These are phyloP conservation scores for Thielaviopsis musarum DNA, from an alignment of 2,329 filamentous ascomycete genomes.

Conservation along the genomic window DNA sequence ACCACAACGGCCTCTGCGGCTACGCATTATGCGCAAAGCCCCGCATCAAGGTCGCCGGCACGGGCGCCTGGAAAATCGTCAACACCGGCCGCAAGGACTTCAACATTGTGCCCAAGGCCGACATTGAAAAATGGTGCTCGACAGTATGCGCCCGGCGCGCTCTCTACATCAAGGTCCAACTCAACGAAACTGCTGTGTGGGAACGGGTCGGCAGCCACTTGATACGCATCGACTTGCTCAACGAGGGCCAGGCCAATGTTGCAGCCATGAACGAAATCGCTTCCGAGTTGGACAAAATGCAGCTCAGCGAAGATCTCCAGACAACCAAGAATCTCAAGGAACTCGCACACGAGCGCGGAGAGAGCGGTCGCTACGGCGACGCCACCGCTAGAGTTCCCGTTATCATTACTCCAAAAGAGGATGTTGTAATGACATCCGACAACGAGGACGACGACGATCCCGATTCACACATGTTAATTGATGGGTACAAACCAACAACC, in stretches of 20 bases:
- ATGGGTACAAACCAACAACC: slow-evolving; percentile 9
- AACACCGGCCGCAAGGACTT: slow-evolving; percentile 34
- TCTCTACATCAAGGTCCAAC: slow-evolving; percentile 75
- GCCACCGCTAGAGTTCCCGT: slow-evolving; percentile 11
- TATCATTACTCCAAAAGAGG: slow-evolving; percentile 15
- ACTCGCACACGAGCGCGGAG: slow-evolving; percentile 34
- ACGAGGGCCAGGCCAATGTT: slow-evolving; percentile 42
- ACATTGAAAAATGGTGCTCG: slow-evolving; percentile 78
- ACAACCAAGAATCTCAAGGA: slow-evolving; percentile 24
- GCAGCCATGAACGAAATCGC: slow-evolving; percentile 25
- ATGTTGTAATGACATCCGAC: neutral
- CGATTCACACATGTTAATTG: slow-evolving; percentile 8
- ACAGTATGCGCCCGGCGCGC: slow-evolving; percentile 61
- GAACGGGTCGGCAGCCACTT: slow-evolving; percentile 46
- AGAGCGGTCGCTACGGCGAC: slow-evolving; percentile 14
- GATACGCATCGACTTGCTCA: slow-evolving; percentile 43
- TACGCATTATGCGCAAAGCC: slow-evolving; percentile 61
- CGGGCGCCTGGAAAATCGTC: slow-evolving; percentile 52
- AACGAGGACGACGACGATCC: slow-evolving; percentile 1
- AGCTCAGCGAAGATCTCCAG: slow-evolving; percentile 27
- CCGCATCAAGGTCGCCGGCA: slow-evolving; percentile 37
- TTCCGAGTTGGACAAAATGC: slow-evolving; percentile 24
- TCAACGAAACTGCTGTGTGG: slow-evolving; percentile 75
- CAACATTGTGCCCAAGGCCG: slow-evolving; percentile 51
- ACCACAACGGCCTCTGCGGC: slow-evolving; percentile 66